Evolutionary conservation across 2,329 filamentous ascomycete species (phyloP).

Genomic region (Tolypocladium guangdongense): DNA sequence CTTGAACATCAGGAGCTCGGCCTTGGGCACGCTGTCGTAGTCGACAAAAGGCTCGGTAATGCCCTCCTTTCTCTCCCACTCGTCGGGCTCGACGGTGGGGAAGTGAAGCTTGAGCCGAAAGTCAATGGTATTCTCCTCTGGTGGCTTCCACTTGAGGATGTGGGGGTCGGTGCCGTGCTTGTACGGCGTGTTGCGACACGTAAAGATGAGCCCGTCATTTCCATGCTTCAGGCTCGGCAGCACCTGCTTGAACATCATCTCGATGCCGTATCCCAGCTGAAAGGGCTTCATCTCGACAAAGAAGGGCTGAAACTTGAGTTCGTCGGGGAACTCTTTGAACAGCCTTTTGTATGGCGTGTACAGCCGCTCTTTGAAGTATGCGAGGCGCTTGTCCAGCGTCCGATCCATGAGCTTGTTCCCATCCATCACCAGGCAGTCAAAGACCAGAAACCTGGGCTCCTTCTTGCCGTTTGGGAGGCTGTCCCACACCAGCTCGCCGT

Average conservation of each 20-base stretch:
- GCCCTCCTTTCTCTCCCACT: conserved; percentile 56
- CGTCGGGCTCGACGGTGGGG: conserved; percentile 56
- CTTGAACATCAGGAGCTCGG: conserved; percentile 60
- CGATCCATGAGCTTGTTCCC: conserved; percentile 64
- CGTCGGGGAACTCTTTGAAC: conserved; percentile 55
- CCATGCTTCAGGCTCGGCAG: conserved; percentile 79
- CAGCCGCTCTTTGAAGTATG: conserved; percentile 70
- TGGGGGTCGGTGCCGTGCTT: conserved; percentile 82
- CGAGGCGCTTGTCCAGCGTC: conserved; percentile 79
- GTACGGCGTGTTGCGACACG: conserved; percentile 81
- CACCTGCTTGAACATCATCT: conserved; percentile 84
- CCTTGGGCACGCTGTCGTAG: conserved; percentile 68
- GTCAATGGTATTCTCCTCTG: conserved; percentile 89
- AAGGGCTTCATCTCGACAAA: conserved; percentile 79
- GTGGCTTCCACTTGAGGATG: conserved; percentile 97
- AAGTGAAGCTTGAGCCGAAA: conserved; percentile 75
- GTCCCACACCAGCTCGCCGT: conserved; percentile 90
- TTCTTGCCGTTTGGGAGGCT: conserved; percentile 53
- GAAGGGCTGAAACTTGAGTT: conserved; percentile 64
- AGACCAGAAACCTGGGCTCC: conserved; percentile 78
- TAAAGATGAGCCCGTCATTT: conserved; percentile 96
- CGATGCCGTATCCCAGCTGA: conserved; percentile 77
- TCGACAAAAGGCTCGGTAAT: conserved; percentile 55
- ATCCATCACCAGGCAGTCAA: conserved; percentile 83
- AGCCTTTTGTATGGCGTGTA: conserved; percentile 59